Evolutionary conservation across 192 early-diverging fungal genomes (phyloP).

Genomic region (Coemansia sp.): DNA sequence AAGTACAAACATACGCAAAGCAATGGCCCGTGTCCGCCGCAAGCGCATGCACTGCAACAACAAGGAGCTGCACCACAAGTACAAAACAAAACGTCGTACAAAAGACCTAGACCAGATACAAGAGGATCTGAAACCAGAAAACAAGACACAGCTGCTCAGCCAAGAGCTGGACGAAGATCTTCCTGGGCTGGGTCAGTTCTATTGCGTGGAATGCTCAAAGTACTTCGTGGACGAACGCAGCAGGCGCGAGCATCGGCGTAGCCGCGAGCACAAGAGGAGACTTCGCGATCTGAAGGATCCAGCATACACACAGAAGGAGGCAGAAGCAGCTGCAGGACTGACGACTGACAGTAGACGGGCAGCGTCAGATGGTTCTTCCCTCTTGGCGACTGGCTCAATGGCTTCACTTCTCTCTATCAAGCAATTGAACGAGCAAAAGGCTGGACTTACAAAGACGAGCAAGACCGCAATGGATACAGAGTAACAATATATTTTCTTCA

Average conservation of each 20-base stretch:
- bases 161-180: constrained; percentile 75
- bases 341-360: constrained; percentile 57
- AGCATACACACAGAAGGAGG: constrained; percentile 88
- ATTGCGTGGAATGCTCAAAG: constrained; percentile 81
- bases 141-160: constrained; percentile 61
- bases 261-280: constrained; percentile 86
- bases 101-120: constrained; percentile 97
- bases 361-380: constrained; percentile 10
- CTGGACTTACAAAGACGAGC: constrained; percentile 1
- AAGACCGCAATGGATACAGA: constrained; percentile 7
- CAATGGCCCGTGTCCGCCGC: constrained; percentile 46
- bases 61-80: constrained; percentile 76
- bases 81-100: constrained; percentile 79
- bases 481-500: background rate
- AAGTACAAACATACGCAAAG: background rate
- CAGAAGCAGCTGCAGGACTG: constrained; percentile 67
- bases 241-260: constrained; percentile 65
- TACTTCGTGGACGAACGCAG: constrained; percentile 70
- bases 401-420: constrained; percentile 42
- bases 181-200: constrained; percentile 88
- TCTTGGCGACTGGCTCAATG: constrained; percentile 19
- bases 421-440: constrained; percentile 26
- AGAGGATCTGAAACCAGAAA: constrained; percentile 78
- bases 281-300: constrained; percentile 78
- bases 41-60: constrained; percentile 56